These are phyloP conservation scores for Aechmea fasciata DNA, from an alignment of 176 grass and related monocot genomes.

Conservation along the genomic window DNA sequence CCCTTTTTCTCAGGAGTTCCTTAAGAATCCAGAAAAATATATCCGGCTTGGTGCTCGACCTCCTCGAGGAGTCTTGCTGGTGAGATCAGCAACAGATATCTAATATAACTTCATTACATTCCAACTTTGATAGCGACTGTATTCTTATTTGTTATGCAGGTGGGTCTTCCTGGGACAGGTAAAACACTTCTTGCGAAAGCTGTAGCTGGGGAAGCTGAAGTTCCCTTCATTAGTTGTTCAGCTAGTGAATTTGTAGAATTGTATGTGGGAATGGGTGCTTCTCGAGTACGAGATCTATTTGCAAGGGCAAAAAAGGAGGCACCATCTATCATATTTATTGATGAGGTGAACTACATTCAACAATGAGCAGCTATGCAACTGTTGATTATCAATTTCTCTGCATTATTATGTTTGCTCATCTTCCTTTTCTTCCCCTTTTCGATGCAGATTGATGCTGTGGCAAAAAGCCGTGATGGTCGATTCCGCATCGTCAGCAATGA, in stretches of 20 bases:
- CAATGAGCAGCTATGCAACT: not conserved
- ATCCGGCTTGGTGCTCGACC: slow-evolving; percentile 87
- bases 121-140: not conserved
- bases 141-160: slow-evolving; percentile 40
- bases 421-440: slow-evolving; percentile 2
- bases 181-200: slow-evolving; percentile 99
- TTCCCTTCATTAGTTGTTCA: slow-evolving; percentile 99
- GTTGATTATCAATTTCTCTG: not conserved
- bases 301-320: slow-evolving; percentile 90
- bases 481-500: slow-evolving; percentile 94
- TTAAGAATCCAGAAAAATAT: slow-evolving; percentile 95
- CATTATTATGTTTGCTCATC: slow-evolving; percentile 19
- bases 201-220: slow-evolving; percentile 97
- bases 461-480: slow-evolving; percentile 94
- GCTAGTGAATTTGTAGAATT: slow-evolving; percentile 99
- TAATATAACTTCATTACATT: not conserved
- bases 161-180: slow-evolving; percentile 96
- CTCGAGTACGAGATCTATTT: slow-evolving; percentile 95
- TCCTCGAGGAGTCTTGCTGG: slow-evolving; percentile 98
- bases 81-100: slow-evolving; percentile 31
- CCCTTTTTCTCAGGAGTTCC: slow-evolving; percentile 60
- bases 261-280: slow-evolving; percentile 98
- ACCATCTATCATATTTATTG: slow-evolving; percentile 95
- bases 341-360: slow-evolving; percentile 52
- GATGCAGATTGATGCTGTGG: slow-evolving; percentile 90